Percentiles rank a stretch among this genome's conserved stretches.
Conservation (phyloP, 805 yeast genomes). For the Kuraishia capsulata region DNA sequence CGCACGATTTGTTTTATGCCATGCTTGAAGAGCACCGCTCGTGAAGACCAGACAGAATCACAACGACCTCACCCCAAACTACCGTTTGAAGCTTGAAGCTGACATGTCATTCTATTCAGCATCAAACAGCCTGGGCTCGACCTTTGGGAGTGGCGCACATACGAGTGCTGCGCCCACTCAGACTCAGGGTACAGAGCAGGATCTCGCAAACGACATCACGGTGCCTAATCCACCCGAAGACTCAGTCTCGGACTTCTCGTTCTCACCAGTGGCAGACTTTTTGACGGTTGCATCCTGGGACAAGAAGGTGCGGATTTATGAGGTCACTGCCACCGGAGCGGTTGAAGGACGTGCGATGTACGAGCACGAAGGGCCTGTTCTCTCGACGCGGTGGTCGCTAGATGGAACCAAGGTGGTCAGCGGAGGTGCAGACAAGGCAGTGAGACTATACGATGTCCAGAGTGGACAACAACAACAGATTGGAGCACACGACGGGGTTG, state of each 20-base stretch:
- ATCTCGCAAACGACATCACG: constrained; percentile 59
- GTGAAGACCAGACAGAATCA: too few species aligned
- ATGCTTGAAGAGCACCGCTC: too few species aligned
- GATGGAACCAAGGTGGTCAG: constrained; percentile 86
- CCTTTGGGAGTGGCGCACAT: too few species aligned
- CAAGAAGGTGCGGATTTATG: constrained; percentile 87
- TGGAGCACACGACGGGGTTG: constrained; percentile 81
- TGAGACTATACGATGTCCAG: constrained; percentile 72
- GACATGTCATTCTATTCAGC: neutral
- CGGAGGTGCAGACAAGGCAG: constrained; percentile 89
- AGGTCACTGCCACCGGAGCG: constrained; percentile 64
- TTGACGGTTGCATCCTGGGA: constrained; percentile 91
- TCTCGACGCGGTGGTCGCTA: constrained; percentile 69
- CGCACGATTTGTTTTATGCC: too few species aligned
- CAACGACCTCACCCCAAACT: too few species aligned
- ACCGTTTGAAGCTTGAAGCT: too few species aligned
- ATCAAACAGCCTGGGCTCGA: neutral
- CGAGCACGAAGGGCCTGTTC: constrained; percentile 85
- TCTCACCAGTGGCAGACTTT: constrained; percentile 79
- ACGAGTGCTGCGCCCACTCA: neutral
- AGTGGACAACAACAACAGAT: constrained; percentile 77
- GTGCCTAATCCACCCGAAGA: constrained; percentile 86
- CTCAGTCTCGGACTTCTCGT: constrained; percentile 72
- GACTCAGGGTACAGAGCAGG: constrained; percentile 35
- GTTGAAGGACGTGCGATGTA: constrained; percentile 84